Evolutionary conservation across 1,284 basidiomycete genomes (phyloP).

Genomic region (Wolfiporia cocos): DNA sequence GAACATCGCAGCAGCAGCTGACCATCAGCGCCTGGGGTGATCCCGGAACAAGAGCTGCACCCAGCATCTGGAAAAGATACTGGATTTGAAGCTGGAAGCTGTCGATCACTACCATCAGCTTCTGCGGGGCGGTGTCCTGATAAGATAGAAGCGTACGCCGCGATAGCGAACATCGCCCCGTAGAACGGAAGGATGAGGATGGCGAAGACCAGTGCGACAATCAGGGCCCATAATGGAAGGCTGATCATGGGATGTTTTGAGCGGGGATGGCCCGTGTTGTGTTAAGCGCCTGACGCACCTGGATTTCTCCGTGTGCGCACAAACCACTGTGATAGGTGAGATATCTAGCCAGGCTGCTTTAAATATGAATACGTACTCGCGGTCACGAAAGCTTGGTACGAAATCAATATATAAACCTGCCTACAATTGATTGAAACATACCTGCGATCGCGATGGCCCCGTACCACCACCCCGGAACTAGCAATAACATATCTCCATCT

Average conservation of each 20-base stretch:
- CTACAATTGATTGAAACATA: background rate
- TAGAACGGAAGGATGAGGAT: conserved; percentile 33
- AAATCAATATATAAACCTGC: background rate
- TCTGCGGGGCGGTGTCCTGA: no score
- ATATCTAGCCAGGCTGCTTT: background rate
- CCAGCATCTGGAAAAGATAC: conserved; percentile 26
- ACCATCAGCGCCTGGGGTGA: conserved; percentile 37
- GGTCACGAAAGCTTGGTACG: conserved; percentile 35
- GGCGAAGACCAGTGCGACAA: conserved; percentile 36
- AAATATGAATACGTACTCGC: conserved; percentile 4
- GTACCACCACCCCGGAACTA: conserved; percentile 44
- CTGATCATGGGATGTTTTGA: no score
- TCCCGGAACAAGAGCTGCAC: conserved; percentile 31
- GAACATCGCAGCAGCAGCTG: conserved; percentile 5
- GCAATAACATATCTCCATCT: no score
- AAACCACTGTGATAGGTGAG: conserved; percentile 22
- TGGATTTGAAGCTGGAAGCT: background rate
- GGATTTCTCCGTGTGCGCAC: conserved; percentile 38
- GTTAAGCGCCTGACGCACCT: background rate
- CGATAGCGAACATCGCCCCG: conserved; percentile 11
- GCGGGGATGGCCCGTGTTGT: background rate
- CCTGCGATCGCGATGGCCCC: conserved; percentile 25
- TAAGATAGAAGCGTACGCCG: conserved; percentile 31
- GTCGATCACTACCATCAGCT: no score
- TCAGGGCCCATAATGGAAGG: conserved; percentile 44